Evolutionary conservation across 2,329 filamentous ascomycete species (phyloP).

Genomic region (Cephalotrichum gorgonifer): DNA sequence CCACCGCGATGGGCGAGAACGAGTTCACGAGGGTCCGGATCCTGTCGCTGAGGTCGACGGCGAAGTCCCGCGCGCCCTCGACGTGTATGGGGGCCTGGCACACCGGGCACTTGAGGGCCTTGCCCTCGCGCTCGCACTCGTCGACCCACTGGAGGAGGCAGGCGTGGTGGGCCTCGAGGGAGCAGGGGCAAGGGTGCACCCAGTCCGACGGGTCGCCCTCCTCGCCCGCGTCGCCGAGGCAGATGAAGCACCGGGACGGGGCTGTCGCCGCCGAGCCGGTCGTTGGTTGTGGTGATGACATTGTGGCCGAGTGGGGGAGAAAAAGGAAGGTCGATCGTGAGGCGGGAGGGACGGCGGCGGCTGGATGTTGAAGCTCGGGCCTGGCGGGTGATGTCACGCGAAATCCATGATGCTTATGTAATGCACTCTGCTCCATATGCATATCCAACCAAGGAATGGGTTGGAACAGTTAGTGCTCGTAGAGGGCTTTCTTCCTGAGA

Average conservation of each 20-base stretch:
- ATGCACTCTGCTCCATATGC: too few species aligned
- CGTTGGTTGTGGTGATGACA: background rate
- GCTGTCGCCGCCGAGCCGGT: background rate
- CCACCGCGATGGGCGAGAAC: slow-evolving; percentile 51
- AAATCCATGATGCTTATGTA: too few species aligned
- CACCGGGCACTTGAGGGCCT: slow-evolving; percentile 72
- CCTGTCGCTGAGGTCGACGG: slow-evolving; percentile 56
- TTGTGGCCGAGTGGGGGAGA: background rate
- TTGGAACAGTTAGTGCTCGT: too few species aligned
- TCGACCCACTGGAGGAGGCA: slow-evolving; percentile 89
- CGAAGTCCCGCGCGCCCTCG: slow-evolving; percentile 60
- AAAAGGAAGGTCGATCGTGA: too few species aligned
- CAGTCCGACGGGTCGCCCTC: slow-evolving; percentile 44
- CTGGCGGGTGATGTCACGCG: too few species aligned
- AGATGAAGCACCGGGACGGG: slow-evolving; percentile 47
- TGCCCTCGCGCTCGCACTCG: slow-evolving; percentile 62
- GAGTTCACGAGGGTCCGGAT: slow-evolving; percentile 45
- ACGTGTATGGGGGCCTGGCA: slow-evolving; percentile 77
- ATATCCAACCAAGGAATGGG: too few species aligned
- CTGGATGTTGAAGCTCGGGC: too few species aligned
- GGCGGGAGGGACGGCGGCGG: too few species aligned
- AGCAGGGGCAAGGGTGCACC: slow-evolving; percentile 85
- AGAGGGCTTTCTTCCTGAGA: too few species aligned
- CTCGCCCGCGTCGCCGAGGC: slow-evolving; percentile 45
- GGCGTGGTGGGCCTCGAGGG: slow-evolving; percentile 79